A percentile compares a stretch with the other conserved stretches of the same genome.
Evolutionary conservation across 345 rosid genomes (phyloP).

Genomic region (Populus pruinosa): DNA sequence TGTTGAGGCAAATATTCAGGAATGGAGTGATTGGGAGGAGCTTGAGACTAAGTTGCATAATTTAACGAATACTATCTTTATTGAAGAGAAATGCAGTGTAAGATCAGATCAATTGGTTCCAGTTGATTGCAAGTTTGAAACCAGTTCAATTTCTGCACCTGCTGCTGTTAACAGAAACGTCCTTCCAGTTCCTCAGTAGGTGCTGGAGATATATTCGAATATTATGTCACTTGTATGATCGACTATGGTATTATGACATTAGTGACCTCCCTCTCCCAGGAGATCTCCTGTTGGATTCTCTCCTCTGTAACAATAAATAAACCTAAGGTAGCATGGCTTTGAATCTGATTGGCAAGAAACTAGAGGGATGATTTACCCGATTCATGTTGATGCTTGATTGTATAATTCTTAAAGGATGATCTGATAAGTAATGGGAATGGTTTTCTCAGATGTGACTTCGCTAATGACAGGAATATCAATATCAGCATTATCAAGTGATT

Average conservation of each 20-base stretch:
- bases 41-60: constrained; percentile 10
- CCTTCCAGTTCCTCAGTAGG: constrained; percentile 6
- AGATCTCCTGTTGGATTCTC: too few relatives aligned
- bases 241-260: too few relatives aligned
- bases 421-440: background rate
- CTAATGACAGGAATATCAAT: background rate
- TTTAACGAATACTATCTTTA: background rate
- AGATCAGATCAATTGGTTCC: constrained; percentile 1
- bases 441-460: background rate
- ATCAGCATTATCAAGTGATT: background rate
- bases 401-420: background rate
- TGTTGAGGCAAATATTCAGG: constrained; percentile 18
- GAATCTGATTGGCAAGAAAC: background rate
- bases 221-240: too few relatives aligned
- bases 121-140: constrained; percentile 5
- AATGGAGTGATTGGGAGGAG: constrained; percentile 24
- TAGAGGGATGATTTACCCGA: background rate
- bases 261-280: too few relatives aligned
- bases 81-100: background rate
- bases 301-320: too few relatives aligned
- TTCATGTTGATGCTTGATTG: background rate
- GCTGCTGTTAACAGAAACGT: background rate
- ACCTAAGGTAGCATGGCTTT: background rate
- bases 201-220: too few relatives aligned
- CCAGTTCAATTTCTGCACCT: background rate